Percentiles rank a stretch among this genome's conserved stretches.
Evolutionary conservation across 2,329 filamentous ascomycete genomes (phyloP).

Genomic region (Aureobasidium zeae): DNA sequence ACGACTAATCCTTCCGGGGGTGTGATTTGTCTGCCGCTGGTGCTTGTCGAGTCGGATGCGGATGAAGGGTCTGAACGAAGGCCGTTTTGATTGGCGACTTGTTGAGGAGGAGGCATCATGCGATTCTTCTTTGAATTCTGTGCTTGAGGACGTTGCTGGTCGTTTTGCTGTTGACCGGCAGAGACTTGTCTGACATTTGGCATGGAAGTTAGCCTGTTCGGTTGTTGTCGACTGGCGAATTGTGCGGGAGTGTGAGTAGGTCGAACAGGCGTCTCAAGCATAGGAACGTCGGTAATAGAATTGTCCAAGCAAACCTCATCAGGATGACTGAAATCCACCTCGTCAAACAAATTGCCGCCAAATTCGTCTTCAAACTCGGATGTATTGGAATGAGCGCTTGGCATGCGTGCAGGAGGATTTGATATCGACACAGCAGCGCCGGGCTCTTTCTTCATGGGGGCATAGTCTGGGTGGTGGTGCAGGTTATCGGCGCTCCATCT

Average conservation of each 20-base stretch:
- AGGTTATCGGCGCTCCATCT: conserved; percentile 73
- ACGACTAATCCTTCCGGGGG: conserved; percentile 9
- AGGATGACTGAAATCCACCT: conserved; percentile 53
- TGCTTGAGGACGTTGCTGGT: conserved; percentile 22
- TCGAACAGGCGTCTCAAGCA: conserved; percentile 20
- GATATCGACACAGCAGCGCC: conserved; percentile 18
- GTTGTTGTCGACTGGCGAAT: conserved; percentile 18
- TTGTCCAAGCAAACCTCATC: conserved; percentile 60
- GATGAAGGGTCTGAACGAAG: conserved; percentile 27
- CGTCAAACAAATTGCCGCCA: conserved; percentile 47
- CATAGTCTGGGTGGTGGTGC: conserved; percentile 71
- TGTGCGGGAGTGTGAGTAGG: conserved; percentile 18
- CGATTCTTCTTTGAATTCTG: conserved; percentile 20
- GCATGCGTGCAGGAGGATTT: conserved; percentile 19
- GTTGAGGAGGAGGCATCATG: conserved; percentile 15
- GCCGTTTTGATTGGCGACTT: conserved; percentile 19
- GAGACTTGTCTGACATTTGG: conserved; percentile 18
- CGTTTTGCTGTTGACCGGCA: conserved; percentile 17
- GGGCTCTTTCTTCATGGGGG: conserved; percentile 49
- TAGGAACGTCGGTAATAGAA: conserved; percentile 18
- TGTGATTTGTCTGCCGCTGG: conserved; percentile 18
- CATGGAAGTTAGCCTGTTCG: conserved; percentile 26
- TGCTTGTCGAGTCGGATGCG: conserved; percentile 23
- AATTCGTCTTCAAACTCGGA: conserved; percentile 47
- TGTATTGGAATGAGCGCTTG: conserved; percentile 27